Conservation (phyloP, 176 grass and related monocot species). For the Oryza australiensis region DNA sequence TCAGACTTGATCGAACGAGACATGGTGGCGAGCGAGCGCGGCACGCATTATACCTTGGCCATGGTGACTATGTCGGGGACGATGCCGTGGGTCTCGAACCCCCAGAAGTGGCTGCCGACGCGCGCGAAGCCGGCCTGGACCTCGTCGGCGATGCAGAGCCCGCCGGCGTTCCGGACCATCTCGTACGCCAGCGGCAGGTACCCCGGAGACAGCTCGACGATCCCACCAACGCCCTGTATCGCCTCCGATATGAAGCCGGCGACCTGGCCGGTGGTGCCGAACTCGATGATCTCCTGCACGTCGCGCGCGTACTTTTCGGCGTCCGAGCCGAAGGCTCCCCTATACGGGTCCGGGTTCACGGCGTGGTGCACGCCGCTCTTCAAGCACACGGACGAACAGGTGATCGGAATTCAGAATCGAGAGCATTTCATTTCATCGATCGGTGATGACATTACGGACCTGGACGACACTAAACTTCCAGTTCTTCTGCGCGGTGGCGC, state of each 20-base stretch:
- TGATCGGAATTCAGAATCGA: not conserved
- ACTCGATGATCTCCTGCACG: constrained; percentile 89
- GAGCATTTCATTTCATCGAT: not conserved
- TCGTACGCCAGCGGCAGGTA: constrained; percentile 84
- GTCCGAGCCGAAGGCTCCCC: constrained; percentile 73
- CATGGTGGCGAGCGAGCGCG: too few species aligned
- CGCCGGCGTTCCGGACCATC: constrained; percentile 63
- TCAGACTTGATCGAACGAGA: too few species aligned
- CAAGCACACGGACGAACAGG: not conserved
- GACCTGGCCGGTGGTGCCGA: constrained; percentile 83
- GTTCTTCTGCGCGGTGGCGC: constrained; percentile 85
- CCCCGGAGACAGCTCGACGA: constrained; percentile 80
- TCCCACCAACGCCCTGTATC: constrained; percentile 90
- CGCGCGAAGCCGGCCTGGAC: constrained; percentile 90
- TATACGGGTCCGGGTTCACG: constrained; percentile 84
- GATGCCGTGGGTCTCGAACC: constrained; percentile 80
- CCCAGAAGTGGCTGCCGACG: constrained; percentile 92
- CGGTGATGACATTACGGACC: constrained; percentile 35
- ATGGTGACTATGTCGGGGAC: constrained; percentile 95
- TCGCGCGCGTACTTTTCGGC: constrained; percentile 81
- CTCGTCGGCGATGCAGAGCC: constrained; percentile 96
- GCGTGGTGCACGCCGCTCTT: constrained; percentile 95
- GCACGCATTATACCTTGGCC: constrained; percentile 60
- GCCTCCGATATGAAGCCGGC: constrained; percentile 92
- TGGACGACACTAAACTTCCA: constrained; percentile 95